A percentile compares a stretch with the other conserved stretches of the same genome.
phyloP scores from a whole-genome alignment of 2,329 filamentous ascomycete species.

The Claviceps maximensis region DNA sequence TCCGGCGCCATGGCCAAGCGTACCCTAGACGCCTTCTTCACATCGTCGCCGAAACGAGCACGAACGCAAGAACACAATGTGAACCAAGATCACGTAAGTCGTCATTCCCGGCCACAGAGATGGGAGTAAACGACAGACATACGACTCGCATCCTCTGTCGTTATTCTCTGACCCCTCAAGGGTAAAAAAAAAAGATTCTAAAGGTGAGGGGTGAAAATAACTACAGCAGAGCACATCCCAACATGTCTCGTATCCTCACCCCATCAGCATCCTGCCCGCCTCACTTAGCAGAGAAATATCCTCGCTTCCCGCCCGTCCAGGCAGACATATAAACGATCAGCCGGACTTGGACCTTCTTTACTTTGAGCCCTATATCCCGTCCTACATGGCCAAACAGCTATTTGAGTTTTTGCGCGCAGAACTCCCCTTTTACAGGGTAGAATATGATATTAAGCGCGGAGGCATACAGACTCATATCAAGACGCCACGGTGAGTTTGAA shows the following conservation, averaged over 20 bases:
- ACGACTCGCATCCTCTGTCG: neutral
- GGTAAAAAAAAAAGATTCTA: neutral
- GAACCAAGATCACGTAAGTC: conserved; percentile 2
- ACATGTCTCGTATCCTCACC: conserved; percentile 36
- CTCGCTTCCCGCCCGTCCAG: conserved; percentile 37
- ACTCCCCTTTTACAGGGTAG: conserved; percentile 63
- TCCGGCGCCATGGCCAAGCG: conserved; percentile 22
- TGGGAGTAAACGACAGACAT: fast-evolving
- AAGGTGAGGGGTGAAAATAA: too few species aligned
- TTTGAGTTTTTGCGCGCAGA: conserved; percentile 61
- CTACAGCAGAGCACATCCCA: conserved; percentile 11
- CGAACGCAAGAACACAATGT: neutral
- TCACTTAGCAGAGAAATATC: conserved; percentile 25
- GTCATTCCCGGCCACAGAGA: neutral
- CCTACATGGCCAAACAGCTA: conserved; percentile 39
- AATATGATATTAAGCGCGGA: conserved; percentile 58
- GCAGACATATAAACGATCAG: conserved; percentile 48
- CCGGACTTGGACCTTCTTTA: conserved; percentile 61
- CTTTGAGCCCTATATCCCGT: conserved; percentile 59
- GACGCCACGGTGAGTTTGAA: conserved; percentile 33
- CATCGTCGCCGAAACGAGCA: conserved; percentile 13
- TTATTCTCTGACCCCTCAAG: neutral
- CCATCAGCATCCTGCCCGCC: conserved; percentile 31
- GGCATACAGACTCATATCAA: conserved; percentile 47
- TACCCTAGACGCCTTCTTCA: conserved; percentile 58